A percentile compares a stretch with the other conserved stretches of the same genome.
Evolutionary conservation across 192 early-diverging fungal species (phyloP).

Genomic region (Coemansia sp.): DNA sequence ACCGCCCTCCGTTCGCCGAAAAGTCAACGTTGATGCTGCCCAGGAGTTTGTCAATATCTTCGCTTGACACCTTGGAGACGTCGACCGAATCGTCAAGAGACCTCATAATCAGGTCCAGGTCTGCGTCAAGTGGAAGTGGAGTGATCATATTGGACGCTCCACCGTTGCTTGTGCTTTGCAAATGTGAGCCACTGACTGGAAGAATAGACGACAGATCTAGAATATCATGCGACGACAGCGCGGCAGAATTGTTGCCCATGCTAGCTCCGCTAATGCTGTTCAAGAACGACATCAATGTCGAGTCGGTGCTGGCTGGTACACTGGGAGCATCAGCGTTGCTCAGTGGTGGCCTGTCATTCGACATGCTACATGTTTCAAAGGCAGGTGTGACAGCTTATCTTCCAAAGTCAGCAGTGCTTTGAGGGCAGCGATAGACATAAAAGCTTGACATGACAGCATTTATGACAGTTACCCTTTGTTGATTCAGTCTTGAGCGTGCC

Average conservation of each 20-base stretch:
- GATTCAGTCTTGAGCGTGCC: background rate
- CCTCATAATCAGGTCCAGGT: conserved; percentile 52
- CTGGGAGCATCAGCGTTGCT: conserved; percentile 10
- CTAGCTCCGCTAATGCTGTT: conserved; percentile 21
- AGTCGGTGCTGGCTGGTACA: conserved; percentile 13
- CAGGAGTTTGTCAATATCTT: conserved; percentile 48
- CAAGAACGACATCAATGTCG: conserved; percentile 15
- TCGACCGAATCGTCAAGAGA: conserved; percentile 42
- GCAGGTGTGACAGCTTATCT: background rate
- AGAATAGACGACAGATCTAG: conserved; percentile 33
- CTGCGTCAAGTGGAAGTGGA: conserved; percentile 31
- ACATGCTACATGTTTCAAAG: conserved; percentile 27
- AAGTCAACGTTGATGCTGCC: conserved; percentile 47
- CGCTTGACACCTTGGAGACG: conserved; percentile 42
- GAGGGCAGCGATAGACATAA: background rate
- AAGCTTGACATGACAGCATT: background rate
- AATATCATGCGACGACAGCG: background rate
- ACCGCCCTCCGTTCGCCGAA: conserved; percentile 10
- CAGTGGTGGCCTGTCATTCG: conserved; percentile 13
- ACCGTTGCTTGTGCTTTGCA: background rate
- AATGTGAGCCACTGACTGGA: conserved; percentile 10
- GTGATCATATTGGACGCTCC: conserved; percentile 12
- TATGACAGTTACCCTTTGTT: conserved; percentile 13
- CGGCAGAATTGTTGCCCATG: conserved; percentile 1
- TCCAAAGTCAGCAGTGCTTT: conserved; percentile 12